Evolutionary conservation across 73 alveolate genomes (phyloP), one percentile per base, ranked within the genome.

Genomic region (Paramecium biaurelia): DNA sequence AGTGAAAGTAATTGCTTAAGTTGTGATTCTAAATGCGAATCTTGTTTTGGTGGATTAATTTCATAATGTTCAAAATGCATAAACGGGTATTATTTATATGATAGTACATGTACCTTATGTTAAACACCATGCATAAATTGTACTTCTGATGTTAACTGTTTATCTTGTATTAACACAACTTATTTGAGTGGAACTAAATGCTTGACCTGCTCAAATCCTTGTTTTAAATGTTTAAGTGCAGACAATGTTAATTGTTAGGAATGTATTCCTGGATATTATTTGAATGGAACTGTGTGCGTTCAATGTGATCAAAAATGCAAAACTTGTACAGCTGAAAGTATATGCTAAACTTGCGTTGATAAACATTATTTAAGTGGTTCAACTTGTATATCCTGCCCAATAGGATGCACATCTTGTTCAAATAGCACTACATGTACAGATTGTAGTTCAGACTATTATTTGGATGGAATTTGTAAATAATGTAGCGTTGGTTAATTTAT

Each of bases 401-500:
- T 82, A 58, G 93, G 93, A 5, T 85, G 93, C 92, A 56, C 26
- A 15, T 7, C 92, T 58, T 58, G 90, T 5, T 20, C 79, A 8
- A 15, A 85, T 30, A 70, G 42, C 20, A 1, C 70, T 7, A 53
- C 53, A 0, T 85, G 93, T 18, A 23, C 15, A 35, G 11, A n/a
- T 12, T 26, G 56, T 14, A 20, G 43, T 11, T 26, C 90, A 28
- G 49, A 85, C 70, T 85, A 57, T 58, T 76, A 85, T 57, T 23
- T 58, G 18, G 38, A 53, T 30, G 45, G 79, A 35, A 20, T 76
- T 56, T 35, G 70, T 45, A 57, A 30, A n/a, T 18, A 85, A 26
- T 58, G 92, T 59, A 42, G 24, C 14, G 74, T 23, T 1, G 43
- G 92, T 4, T 23, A 76, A 34, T 76, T 57, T n/a, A 89, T 76